These are phyloP conservation scores for Avicennia marina DNA, from an alignment of 257 asterid genomes.

Conservation along the genomic window DNA sequence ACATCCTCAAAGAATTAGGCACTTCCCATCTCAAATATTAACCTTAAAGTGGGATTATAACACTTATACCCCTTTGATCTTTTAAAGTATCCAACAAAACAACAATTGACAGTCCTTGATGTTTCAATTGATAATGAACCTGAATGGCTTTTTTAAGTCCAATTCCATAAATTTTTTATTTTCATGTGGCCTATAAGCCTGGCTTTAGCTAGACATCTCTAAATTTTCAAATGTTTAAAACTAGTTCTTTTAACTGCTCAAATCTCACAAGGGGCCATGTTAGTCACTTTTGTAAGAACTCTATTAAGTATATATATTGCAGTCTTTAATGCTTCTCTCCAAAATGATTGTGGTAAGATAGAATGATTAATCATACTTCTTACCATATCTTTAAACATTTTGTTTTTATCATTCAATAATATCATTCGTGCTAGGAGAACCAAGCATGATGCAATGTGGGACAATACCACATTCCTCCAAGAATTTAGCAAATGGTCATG, in stretches of 20 bases:
- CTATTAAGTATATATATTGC: neutral
- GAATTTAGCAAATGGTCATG: neutral
- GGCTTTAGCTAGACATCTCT: too few relatives aligned
- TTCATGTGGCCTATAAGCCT: neutral
- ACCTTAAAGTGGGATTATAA: neutral
- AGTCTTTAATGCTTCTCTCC: neutral
- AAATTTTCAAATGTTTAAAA: too few relatives aligned
- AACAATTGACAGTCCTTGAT: neutral
- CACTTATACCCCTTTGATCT: neutral
- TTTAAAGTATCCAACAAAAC: neutral
- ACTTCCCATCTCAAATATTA: neutral
- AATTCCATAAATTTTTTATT: too few relatives aligned
- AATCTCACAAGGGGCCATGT: neutral
- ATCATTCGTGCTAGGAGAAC: neutral
- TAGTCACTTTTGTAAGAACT: neutral
- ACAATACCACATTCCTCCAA: slow-evolving; percentile 3
- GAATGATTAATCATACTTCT: slow-evolving; percentile 5
- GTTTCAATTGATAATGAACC: too few relatives aligned
- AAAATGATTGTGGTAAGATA: neutral
- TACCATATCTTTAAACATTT: neutral
- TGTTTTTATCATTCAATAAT: neutral
- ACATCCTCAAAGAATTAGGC: neutral
- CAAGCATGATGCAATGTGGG: neutral
- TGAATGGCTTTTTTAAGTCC: too few relatives aligned
- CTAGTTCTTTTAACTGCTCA: neutral